Evolutionary conservation across 148 eudicot species (phyloP), one percentile per base, ranked within the genome.

Genomic region (Dysphania ambrosioides): DNA sequence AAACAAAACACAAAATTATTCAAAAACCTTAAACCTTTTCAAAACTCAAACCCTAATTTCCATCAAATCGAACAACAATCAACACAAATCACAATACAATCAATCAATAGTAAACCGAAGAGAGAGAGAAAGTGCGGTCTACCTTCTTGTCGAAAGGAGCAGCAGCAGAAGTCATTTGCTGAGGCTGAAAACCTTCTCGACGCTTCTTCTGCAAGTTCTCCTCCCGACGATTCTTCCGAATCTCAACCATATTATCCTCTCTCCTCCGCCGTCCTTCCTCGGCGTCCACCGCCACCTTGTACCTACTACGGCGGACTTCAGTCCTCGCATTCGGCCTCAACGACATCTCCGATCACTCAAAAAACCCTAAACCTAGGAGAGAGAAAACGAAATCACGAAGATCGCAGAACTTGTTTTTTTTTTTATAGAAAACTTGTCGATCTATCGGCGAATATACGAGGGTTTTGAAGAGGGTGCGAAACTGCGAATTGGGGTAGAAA

Each of bases 181-280:
- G 89, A 55, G 80, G 71, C 49, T 79, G 87, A 68, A 83, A 71
- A 1, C 93, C 96, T 79, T 87, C 93, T 7, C 96, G 91, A 49
- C 97, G 91, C 88, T 91, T 91, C 86, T 91, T 91, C 68, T 83
- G 93, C 84, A 91, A 82, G 77, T 84, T 91, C 75, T 91, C 97
- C 63, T 91, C 97, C 29, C 97, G 80, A 34, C 74, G 83, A 70
- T 77, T 87, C 87, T 91, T 91, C 13, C 97, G 82, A 84, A 91
- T 91, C 86, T 89, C 93, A 27, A 89, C 88, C 91, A 91, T 83
- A 63, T 86, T 85, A 73, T 89, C 93, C 73, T 87, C 93, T 8
- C 97, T 86, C 70, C 93, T 74, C 4, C 93, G 77, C 67, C 97
- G 73, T 0, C 91, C 93, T 65, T 91, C 97, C 6, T 91, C 93